A percentile compares a stretch with the other conserved stretches of the same genome.
Evolutionary conservation across 495 filamentous ascomycete species (phyloP).

Genomic region (Chaetomium tenue): DNA sequence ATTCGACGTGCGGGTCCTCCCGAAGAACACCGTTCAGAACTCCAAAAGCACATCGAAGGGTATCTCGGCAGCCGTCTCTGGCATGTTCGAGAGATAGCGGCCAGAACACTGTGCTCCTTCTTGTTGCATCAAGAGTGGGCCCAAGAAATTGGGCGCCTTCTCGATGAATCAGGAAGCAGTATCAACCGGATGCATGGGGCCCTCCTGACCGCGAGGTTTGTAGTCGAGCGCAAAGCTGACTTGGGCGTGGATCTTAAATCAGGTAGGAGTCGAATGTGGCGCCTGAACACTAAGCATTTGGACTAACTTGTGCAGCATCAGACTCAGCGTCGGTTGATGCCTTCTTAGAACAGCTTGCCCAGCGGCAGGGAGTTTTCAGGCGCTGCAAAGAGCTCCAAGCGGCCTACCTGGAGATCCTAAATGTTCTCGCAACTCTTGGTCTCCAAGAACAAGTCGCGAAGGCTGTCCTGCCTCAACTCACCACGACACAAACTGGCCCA

Average conservation of each 20-base stretch:
- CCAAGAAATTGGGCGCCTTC: slow-evolving; percentile 47
- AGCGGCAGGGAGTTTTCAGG: slow-evolving; percentile 23
- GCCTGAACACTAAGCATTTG: neutral
- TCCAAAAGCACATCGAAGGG: slow-evolving; percentile 49
- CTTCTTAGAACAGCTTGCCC: slow-evolving; percentile 22
- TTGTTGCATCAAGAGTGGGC: slow-evolving; percentile 54
- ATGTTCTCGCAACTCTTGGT: slow-evolving; percentile 31
- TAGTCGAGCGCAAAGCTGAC: slow-evolving; percentile 49
- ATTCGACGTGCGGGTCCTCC: slow-evolving; percentile 64
- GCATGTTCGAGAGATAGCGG: slow-evolving; percentile 89
- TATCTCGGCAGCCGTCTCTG: slow-evolving; percentile 74
- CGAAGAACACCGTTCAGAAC: slow-evolving; percentile 42
- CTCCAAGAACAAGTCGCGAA: slow-evolving; percentile 6
- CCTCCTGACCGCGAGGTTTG: slow-evolving; percentile 56
- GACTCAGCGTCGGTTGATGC: slow-evolving; percentile 10
- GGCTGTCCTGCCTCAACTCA: neutral
- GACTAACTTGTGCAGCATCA: slow-evolving; percentile 2
- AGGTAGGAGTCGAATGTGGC: slow-evolving; percentile 24
- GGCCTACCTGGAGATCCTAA: slow-evolving; percentile 44
- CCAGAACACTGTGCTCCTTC: slow-evolving; percentile 71
- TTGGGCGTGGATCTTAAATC: slow-evolving; percentile 38
- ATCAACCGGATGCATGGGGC: slow-evolving; percentile 59
- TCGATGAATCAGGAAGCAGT: slow-evolving; percentile 34
- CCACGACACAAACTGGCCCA: neutral
- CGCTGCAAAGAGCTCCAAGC: slow-evolving; percentile 40